Evolutionary conservation across 2,329 filamentous ascomycete species (phyloP).

Genomic region (Colletotrichum graminicola): DNA sequence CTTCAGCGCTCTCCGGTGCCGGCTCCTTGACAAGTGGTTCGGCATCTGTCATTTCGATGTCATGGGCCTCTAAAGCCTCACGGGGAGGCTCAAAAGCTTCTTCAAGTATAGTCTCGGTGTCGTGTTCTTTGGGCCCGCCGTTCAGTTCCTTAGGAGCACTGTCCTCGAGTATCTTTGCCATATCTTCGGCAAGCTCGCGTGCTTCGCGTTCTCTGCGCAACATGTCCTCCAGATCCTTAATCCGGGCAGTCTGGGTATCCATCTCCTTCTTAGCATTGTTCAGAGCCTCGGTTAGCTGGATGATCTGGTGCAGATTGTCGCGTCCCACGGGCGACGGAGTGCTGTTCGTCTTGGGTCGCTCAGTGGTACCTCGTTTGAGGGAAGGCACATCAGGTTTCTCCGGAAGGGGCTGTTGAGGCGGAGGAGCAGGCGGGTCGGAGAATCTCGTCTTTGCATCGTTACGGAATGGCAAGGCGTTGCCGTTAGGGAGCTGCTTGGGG

Average conservation of each 20-base stretch:
- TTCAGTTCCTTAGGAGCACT: conserved; percentile 57
- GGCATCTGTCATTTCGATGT: conserved; percentile 44
- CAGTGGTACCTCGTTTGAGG: conserved; percentile 80
- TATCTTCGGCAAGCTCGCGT: conserved; percentile 85
- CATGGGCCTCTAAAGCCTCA: conserved; percentile 49
- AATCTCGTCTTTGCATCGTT: conserved; percentile 86
- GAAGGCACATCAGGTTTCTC: conserved; percentile 89
- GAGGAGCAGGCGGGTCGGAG: conserved; percentile 92
- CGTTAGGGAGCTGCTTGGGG: conserved; percentile 64
- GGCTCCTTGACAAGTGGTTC: conserved; percentile 44
- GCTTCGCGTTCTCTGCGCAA: conserved; percentile 84
- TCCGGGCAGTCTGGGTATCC: conserved; percentile 81
- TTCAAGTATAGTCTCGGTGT: conserved; percentile 57
- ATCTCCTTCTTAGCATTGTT: conserved; percentile 88
- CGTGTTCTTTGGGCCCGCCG: conserved; percentile 52
- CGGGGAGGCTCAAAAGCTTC: conserved; percentile 60
- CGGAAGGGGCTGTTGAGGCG: conserved; percentile 91
- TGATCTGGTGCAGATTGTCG: conserved; percentile 77
- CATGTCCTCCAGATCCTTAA: conserved; percentile 84
- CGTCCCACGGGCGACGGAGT: conserved; percentile 69
- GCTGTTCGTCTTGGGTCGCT: conserved; percentile 72
- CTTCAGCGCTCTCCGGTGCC: conserved; percentile 52
- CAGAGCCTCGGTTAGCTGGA: conserved; percentile 86
- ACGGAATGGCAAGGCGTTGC: conserved; percentile 68
- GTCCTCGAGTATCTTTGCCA: conserved; percentile 77